Evolutionary conservation across 1,284 basidiomycete genomes (phyloP), one percentile per base, ranked within the genome.

Genomic region (Irpex lacteus): DNA sequence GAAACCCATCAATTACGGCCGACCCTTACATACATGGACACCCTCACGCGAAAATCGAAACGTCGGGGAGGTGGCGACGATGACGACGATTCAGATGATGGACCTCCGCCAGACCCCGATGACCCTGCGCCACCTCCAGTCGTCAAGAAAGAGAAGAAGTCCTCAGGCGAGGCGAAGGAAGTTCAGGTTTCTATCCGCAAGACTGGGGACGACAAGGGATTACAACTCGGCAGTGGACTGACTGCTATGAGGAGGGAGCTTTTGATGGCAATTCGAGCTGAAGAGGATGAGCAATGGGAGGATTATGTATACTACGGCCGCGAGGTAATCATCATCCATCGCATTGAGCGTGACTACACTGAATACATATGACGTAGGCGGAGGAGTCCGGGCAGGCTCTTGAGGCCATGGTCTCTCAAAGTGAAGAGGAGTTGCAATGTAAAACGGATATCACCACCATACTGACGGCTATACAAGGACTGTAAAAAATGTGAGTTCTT

Each of bases 1-100:
- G 85, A 91, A 75, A 88, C 85, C 0, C 89, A 92, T 70, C 92
- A 94, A 74, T 81, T 94, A 69, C 85, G 91, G 55, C 91, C 91
- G 6, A 89, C 89, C 5, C 75, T 94, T 67, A 91, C 90, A 7
- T 91, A 94, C 75, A 80, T 94, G 68, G 92, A 94, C 71, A 75
- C 85, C 63, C 73, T 89, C 61, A 85, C 86, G 21, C 84, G 85
- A 58, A 91, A 88, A 77, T 80, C 75, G 66, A 84, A 81, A 70
- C 86, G 83, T 61, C 80, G 80, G 56, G 77, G 74, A 15, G 77
- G 77, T 36, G 80, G 72, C n/a, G 86, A 81, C 11, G 83, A 80
- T 2, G 90, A 89, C 66, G 87, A 87, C 8, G 90, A 92, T 44
- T 88, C 87, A 4, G 90, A 92, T 64, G 89, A 91, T 63, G 91